Conservation (phyloP, 2,329 filamentous ascomycete species). For the Fusarium neocosmosporiellum region DNA sequence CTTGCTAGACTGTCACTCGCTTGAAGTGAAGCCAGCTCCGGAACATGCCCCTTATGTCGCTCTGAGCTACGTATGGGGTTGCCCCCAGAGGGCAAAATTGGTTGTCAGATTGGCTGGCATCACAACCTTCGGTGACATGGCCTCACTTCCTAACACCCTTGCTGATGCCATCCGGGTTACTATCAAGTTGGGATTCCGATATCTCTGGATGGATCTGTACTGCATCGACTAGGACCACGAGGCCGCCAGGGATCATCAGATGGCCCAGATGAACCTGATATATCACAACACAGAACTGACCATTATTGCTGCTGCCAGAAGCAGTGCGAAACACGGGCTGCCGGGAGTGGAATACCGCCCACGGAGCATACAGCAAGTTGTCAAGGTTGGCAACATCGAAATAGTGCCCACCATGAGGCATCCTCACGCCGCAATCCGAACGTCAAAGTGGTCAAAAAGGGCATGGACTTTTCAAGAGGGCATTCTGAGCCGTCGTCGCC, state of each 20-base stretch:
- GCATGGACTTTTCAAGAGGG: not conserved
- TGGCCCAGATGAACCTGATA: not conserved
- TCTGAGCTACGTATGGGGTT: not conserved
- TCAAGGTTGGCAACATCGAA: not conserved
- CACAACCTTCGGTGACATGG: not conserved
- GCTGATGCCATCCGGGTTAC: not conserved
- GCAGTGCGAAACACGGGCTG: not conserved
- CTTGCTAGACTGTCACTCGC: not conserved
- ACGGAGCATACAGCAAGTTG: not conserved
- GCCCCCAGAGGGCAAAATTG: not conserved
- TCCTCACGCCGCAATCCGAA: not conserved
- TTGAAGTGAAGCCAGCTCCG: not conserved
- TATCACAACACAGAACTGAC: not conserved
- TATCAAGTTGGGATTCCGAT: not conserved
- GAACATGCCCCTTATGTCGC: not conserved
- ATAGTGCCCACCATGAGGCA: not conserved
- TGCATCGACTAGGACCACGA: not conserved
- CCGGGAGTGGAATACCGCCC: not conserved
- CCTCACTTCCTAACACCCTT: not conserved
- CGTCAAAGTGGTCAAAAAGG: not conserved
- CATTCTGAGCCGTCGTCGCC: not conserved
- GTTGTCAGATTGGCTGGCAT: not conserved
- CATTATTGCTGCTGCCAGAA: not conserved
- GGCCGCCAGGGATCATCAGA: not conserved
- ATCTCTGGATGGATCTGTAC: not conserved